A percentile compares a stretch with the other conserved stretches of the same genome.
These are phyloP conservation scores for Tetrahymena borealis DNA, from an alignment of 73 alveolate genomes.

Conservation along the genomic window DNA sequence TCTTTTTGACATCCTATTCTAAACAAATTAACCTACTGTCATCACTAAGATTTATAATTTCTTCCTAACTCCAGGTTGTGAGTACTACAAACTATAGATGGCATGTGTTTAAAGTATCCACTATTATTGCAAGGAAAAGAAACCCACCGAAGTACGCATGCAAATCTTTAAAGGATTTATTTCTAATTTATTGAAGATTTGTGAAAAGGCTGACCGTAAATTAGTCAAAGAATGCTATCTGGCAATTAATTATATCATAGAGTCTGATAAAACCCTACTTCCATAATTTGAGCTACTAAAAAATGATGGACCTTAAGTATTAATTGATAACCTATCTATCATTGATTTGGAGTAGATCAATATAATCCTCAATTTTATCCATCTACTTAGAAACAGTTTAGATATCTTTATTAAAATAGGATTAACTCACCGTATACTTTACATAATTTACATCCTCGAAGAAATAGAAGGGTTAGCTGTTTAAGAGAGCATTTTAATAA, in stretches of 20 bases:
- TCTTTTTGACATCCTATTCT: not conserved
- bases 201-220: not conserved
- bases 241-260: not conserved
- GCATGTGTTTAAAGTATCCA: not conserved
- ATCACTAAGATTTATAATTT: not conserved
- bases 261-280: not conserved
- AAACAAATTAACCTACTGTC: not conserved
- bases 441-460: not conserved
- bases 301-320: not conserved
- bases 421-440: not conserved
- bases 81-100: not conserved
- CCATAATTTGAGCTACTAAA: not conserved
- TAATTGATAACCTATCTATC: not conserved
- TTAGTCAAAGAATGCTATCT: not conserved
- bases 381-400: not conserved
- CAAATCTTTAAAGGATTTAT: not conserved
- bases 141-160: not conserved
- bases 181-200: not conserved
- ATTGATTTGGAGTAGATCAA: not conserved
- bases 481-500: not conserved
- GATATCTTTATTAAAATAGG: not conserved
- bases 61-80: not conserved
- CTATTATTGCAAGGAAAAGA: not conserved
- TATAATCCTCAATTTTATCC: not conserved
- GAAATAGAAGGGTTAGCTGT: not conserved